Evolutionary conservation across 2,329 filamentous ascomycete species (phyloP).

Genomic region (Aureobasidium sp.): DNA sequence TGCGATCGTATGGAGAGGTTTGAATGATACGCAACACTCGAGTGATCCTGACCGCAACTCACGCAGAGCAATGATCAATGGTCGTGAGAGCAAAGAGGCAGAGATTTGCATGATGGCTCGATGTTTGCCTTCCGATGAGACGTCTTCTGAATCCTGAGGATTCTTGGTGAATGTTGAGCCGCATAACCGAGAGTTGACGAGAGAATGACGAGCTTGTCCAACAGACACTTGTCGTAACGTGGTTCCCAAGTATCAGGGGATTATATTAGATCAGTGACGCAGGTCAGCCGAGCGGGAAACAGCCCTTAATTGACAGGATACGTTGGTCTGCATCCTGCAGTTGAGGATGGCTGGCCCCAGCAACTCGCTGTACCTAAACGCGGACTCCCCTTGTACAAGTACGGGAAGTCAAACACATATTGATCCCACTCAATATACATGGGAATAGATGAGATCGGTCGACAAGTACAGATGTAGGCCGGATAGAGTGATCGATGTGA

Average conservation of each 20-base stretch:
- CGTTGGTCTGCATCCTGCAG: background rate
- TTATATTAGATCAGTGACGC: background rate
- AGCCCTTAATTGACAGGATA: background rate
- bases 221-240: background rate
- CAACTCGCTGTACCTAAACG: background rate
- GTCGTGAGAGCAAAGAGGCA: background rate
- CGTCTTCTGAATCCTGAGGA: background rate
- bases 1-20: background rate
- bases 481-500: background rate
- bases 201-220: background rate
- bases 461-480: background rate
- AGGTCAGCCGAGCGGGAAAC: background rate
- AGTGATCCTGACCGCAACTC: no score
- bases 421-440: background rate
- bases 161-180: background rate
- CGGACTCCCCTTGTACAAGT: background rate
- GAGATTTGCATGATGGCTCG: background rate
- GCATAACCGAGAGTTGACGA: background rate
- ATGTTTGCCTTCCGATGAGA: background rate
- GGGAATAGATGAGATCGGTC: background rate
- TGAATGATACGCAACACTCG: background rate
- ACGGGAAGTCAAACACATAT: background rate
- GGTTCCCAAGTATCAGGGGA: background rate
- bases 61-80: background rate
- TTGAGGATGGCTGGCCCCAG: background rate